Evolutionary conservation across 2,329 filamentous ascomycete genomes (phyloP).

Genomic region (Teratosphaeria zuluensis): DNA sequence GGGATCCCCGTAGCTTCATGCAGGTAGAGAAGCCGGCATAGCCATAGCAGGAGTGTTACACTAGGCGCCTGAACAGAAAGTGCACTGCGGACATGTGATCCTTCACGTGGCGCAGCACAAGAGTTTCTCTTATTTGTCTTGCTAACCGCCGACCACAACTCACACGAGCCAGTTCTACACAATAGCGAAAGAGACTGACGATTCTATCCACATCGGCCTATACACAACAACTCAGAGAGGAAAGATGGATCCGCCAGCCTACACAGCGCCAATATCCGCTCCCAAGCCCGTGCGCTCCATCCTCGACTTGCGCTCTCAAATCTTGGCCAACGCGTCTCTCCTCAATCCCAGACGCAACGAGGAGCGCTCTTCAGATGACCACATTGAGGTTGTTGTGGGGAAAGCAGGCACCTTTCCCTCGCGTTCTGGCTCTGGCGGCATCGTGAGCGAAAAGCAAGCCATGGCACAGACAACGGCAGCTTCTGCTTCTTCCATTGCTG

Average conservation of each 20-base stretch:
- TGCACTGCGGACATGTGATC: background rate
- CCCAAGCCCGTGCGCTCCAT: background rate
- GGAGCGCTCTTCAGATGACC: slow-evolving; percentile 1
- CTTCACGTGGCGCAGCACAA: background rate
- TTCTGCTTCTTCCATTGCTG: background rate
- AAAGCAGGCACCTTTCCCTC: background rate
- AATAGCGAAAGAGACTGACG: background rate
- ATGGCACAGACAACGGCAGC: background rate
- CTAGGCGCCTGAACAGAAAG: background rate
- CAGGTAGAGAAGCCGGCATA: background rate
- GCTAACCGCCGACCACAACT: background rate
- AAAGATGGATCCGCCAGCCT: background rate
- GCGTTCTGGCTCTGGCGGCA: background rate
- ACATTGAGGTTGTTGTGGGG: slow-evolving; percentile 4
- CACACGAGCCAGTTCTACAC: background rate
- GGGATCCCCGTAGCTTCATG: background rate
- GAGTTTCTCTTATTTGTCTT: background rate
- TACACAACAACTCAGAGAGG: background rate
- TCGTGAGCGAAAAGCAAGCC: background rate
- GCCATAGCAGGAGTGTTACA: background rate
- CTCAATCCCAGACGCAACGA: slow-evolving; percentile 1
- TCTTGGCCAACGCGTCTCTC: slow-evolving; percentile 3
- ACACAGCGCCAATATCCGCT: background rate
- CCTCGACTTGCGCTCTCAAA: slow-evolving; percentile 5
- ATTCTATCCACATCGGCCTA: background rate